A percentile compares a stretch with the other conserved stretches of the same genome.
Evolutionary conservation across 164 flowering plant species (phyloP).

Genomic region (Kalanchoe fedtschenkoi): DNA sequence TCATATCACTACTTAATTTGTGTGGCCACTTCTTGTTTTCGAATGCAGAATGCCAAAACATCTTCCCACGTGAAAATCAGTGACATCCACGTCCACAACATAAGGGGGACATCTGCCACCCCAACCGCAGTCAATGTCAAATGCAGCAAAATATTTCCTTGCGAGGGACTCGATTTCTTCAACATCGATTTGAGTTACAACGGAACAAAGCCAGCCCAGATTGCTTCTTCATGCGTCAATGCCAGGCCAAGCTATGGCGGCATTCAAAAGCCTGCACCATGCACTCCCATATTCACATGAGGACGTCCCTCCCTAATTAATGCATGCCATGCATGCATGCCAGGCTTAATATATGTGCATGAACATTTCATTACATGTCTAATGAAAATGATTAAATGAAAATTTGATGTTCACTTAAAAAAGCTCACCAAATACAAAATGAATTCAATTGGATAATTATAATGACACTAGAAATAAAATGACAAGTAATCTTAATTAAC

Average conservation of each 20-base stretch:
- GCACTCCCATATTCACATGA: neutral
- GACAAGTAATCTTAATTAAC: no score
- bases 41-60: constrained; percentile 4
- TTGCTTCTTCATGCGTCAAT: constrained; percentile 1
- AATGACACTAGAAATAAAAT: no score
- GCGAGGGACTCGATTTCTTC: constrained; percentile 1
- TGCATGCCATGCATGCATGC: no score
- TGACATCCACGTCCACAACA: neutral
- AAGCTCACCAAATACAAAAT: no score
- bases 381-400: neutral
- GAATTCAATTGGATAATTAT: no score
- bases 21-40: neutral
- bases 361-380: neutral
- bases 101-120: neutral
- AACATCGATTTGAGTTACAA: neutral
- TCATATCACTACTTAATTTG: neutral
- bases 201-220: neutral
- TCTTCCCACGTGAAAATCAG: constrained; percentile 1
- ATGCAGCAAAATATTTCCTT: constrained; percentile 2
- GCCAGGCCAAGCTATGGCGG: constrained; percentile 1
- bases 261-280: constrained; percentile 1
- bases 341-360: neutral
- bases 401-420: neutral
- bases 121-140: neutral
- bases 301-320: no score